Conservation (phyloP, 106 monocot species). For the Narthecium ossifragum region DNA sequence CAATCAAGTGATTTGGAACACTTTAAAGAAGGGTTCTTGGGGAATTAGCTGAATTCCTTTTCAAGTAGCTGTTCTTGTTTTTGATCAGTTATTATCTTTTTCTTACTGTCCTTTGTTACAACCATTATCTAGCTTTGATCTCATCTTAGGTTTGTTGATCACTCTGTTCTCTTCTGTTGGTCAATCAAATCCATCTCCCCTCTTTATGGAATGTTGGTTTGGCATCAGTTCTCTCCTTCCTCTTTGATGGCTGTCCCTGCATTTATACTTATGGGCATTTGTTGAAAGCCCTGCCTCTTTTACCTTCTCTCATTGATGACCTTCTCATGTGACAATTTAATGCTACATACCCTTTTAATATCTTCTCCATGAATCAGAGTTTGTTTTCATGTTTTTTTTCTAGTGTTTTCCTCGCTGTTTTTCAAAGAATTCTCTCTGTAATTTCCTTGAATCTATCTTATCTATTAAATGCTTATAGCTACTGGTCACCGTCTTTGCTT, state of each 20-base stretch:
- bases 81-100: neutral
- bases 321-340: neutral
- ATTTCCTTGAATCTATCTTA: neutral
- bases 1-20: too few species aligned
- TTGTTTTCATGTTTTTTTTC: neutral
- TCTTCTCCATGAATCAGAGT: too few species aligned
- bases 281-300: neutral
- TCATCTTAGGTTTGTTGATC: conserved; percentile 1
- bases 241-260: too few species aligned
- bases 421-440: neutral
- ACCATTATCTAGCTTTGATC: neutral
- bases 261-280: too few species aligned
- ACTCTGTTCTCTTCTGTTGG: conserved; percentile 7
- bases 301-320: conserved; percentile 22
- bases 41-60: too few species aligned
- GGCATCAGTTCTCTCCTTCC: neutral
- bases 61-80: neutral
- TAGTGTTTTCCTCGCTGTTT: neutral
- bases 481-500: conserved; percentile 7
- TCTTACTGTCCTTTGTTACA: neutral
- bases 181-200: conserved; percentile 6
- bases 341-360: neutral
- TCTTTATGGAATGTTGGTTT: conserved; percentile 4
- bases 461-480: conserved; percentile 14
- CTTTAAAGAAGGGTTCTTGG: too few species aligned